Percentiles rank a stretch among this genome's conserved stretches.
Evolutionary conservation across 129 eudicot genomes (phyloP).

Genomic region (Flaveria robusta): DNA sequence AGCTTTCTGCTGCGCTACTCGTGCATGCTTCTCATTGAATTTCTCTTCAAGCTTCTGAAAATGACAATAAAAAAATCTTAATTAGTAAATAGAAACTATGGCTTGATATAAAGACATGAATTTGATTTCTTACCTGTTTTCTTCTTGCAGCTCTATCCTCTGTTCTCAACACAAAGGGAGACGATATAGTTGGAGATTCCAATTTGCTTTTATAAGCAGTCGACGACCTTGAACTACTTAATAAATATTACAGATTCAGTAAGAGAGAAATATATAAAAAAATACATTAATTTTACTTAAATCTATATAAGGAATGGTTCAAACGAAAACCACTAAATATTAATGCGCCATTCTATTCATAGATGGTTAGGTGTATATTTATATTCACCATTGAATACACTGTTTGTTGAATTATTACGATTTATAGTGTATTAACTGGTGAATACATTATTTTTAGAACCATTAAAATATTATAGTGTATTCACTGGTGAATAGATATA

Average conservation of each 20-base stretch:
- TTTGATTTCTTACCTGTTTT: slow-evolving; percentile 52
- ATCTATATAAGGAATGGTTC: background rate
- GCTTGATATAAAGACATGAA: background rate
- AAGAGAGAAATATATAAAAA: background rate
- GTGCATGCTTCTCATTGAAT: slow-evolving; percentile 56
- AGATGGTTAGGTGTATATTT: no score
- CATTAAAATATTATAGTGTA: no score
- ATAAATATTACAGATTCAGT: background rate
- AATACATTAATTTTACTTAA: background rate
- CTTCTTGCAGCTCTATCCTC: slow-evolving; percentile 71
- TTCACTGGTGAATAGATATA: no score
- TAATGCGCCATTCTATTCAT: no score
- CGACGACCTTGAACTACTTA: slow-evolving; percentile 56
- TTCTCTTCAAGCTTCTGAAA: slow-evolving; percentile 69
- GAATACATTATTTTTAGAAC: no score
- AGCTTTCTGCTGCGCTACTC: slow-evolving; percentile 43
- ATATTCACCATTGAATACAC: no score
- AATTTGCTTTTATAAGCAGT: slow-evolving; percentile 50
- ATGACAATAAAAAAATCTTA: background rate
- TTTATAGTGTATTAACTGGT: background rate
- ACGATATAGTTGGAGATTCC: slow-evolving; percentile 51
- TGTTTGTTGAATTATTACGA: no score
- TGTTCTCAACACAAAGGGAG: slow-evolving; percentile 53
- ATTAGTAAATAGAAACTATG: background rate
- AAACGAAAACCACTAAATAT: no score